phyloP scores from a whole-genome alignment of 176 grass and related monocot genomes.

The Hordeum marinum region DNA sequence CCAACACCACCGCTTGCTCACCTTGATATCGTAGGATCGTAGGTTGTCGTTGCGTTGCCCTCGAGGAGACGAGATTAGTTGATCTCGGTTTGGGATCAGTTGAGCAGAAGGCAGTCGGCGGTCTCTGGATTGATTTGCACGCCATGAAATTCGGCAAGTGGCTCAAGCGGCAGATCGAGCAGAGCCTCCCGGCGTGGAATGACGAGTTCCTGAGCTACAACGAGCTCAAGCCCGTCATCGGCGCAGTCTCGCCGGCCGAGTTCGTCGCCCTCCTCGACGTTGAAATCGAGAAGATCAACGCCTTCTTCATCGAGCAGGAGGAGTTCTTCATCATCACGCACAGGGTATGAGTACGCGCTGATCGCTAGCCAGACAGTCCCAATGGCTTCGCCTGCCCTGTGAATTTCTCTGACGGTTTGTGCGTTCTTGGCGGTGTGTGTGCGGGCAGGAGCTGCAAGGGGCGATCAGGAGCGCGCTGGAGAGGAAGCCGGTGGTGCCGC shows the following conservation, averaged over 20 bases:
- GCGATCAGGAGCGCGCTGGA: conserved; percentile 36
- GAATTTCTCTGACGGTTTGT: not conserved
- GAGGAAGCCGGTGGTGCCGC: not conserved
- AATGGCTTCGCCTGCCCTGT: not conserved
- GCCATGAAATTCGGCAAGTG: conserved; percentile 86
- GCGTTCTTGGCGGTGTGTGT: not conserved
- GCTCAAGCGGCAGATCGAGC: conserved; percentile 76
- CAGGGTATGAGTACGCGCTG: conserved; percentile 8
- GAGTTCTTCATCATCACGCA: conserved; percentile 80
- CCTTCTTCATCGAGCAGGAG: conserved; percentile 92
- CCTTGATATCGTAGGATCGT: not conserved
- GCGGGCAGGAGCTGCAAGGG: conserved; percentile 48
- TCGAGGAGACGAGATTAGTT: not conserved
- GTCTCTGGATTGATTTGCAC: not conserved
- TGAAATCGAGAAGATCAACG: conserved; percentile 72
- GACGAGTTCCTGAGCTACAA: conserved; percentile 82
- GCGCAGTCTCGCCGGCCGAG: conserved; percentile 31
- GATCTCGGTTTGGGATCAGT: not conserved
- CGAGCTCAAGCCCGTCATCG: conserved; percentile 73
- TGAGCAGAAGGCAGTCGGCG: not conserved
- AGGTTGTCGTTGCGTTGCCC: not conserved
- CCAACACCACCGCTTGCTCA: not conserved
- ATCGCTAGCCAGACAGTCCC: not conserved
- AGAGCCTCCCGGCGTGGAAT: conserved; percentile 73
- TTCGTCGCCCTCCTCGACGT: conserved; percentile 59